Evolutionary conservation across 2,329 filamentous ascomycete species (phyloP).

Genomic region (Nemania abortiva): DNA sequence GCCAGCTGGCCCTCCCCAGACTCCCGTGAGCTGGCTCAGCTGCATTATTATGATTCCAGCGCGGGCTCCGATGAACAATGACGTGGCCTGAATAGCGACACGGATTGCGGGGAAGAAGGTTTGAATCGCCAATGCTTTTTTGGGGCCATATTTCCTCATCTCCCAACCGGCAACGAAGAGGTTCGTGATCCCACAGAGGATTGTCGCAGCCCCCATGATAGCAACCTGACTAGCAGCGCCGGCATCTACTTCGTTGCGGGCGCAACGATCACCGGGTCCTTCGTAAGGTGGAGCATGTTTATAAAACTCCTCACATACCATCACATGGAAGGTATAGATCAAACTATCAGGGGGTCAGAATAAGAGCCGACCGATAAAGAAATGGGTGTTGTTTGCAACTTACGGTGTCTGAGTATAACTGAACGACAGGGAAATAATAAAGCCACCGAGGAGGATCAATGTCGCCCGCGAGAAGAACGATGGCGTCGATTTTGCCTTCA

Average conservation of each 20-base stretch:
- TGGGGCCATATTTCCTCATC: slow-evolving; percentile 73
- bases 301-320: slow-evolving; percentile 78
- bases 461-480: slow-evolving; percentile 34
- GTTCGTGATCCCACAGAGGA: slow-evolving; percentile 74
- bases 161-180: slow-evolving; percentile 75
- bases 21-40: slow-evolving; percentile 73
- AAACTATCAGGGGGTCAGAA: slow-evolving; percentile 48
- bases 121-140: slow-evolving; percentile 70
- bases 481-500: slow-evolving; percentile 22
- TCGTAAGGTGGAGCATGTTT: slow-evolving; percentile 63
- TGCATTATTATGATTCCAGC: slow-evolving; percentile 75
- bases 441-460: slow-evolving; percentile 38
- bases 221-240: slow-evolving; percentile 70
- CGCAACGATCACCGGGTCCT: slow-evolving; percentile 66
- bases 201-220: slow-evolving; percentile 73
- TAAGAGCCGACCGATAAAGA: background rate
- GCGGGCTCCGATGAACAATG: slow-evolving; percentile 68
- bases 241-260: slow-evolving; percentile 70
- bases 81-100: slow-evolving; percentile 71
- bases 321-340: slow-evolving; percentile 75
- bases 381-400: slow-evolving; percentile 7
- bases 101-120: slow-evolving; percentile 74
- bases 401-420: slow-evolving; percentile 46
- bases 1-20: slow-evolving; percentile 75
- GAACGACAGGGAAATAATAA: slow-evolving; percentile 44